Conservation (phyloP, 2,329 filamentous ascomycete species). For the Diaporthe sp. region DNA sequence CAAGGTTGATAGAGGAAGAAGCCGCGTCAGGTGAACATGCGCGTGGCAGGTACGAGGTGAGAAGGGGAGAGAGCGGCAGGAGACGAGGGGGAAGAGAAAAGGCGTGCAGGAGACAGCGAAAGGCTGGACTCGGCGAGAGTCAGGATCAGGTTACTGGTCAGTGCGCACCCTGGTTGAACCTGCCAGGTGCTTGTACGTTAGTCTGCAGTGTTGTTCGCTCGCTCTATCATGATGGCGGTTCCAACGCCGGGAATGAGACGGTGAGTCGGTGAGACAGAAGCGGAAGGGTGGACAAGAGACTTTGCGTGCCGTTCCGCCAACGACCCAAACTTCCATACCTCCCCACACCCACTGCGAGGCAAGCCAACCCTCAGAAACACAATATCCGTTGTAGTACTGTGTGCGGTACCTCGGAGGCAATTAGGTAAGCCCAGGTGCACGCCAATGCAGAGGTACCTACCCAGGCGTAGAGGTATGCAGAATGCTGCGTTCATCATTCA, state of each 20-base stretch:
- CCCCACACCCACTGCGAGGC: not conserved
- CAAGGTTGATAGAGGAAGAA: slow-evolving; percentile 15
- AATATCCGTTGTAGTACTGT: not conserved
- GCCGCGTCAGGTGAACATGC: not conserved
- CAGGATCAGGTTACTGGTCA: not conserved
- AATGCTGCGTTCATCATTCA: not conserved
- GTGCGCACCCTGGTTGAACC: not conserved
- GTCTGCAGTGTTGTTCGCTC: not conserved
- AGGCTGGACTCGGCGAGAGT: not conserved
- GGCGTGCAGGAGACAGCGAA: not conserved
- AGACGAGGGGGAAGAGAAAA: not conserved
- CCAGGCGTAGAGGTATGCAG: not conserved
- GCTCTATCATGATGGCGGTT: not conserved
- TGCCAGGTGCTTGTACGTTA: not conserved
- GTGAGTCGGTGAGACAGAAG: not conserved
- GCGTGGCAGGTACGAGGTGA: not conserved
- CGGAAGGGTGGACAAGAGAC: not conserved
- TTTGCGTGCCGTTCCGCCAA: slow-evolving; percentile 13
- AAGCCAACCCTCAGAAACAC: not conserved
- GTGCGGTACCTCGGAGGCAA: not conserved
- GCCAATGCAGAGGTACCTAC: not conserved
- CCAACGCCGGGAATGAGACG: not conserved
- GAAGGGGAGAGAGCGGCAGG: not conserved
- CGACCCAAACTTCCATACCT: not conserved
- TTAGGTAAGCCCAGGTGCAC: slow-evolving; percentile 4